Evolutionary conservation across 345 rosid genomes (phyloP), one percentile per base, ranked within the genome.

Genomic region (Aquilaria malaccensis): DNA sequence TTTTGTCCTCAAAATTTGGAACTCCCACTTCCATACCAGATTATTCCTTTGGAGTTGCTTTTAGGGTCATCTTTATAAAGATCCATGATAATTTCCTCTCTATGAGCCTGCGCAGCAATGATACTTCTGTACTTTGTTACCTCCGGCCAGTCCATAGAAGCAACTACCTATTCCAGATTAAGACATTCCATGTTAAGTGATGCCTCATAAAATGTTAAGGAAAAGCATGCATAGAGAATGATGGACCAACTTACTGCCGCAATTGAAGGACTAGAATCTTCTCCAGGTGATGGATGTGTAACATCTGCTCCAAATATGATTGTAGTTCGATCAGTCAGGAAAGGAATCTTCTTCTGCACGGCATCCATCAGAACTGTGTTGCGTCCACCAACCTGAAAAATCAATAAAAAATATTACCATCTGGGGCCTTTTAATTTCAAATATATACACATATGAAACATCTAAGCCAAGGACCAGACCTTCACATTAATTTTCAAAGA

Each of bases 131-230:
- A 79, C 52, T 75, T 75, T 6, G 83, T 70, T 46, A 72, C 73
- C 58, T 79, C 82, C n/a, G 82, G 82, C 82, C 77, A 78, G 64
- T 78, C 82, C 67, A 74, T 79, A 13, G 80, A 76, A 43, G 83
- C 83, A 13, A 76, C 77, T 58, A 79, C 78, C 83, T 76, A 66
- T 10, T 58, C 12, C 56, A 30, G 9, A 64, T 15, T 2, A 54
- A 59, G 54, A 37, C 5, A 37, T 5, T 5, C 43, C 43, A 2
- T 37, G 7, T 3, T 37, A 9, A 37, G 43, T 37, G 43, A 37
- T 37, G 7, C 22, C 22, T 22, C 22, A 22, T 37, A 37, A 37
- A 37, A 0, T 4, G 43, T 37, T 37, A 2, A 4, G 30, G 30
- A 22, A 22, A 22, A 22, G 10, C 14, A 52, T 22, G 10, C 11